A percentile compares a stretch with the other conserved stretches of the same genome.
phyloP scores from a whole-genome alignment of 306 rosid genomes.

The Lathyrus aphaca region DNA sequence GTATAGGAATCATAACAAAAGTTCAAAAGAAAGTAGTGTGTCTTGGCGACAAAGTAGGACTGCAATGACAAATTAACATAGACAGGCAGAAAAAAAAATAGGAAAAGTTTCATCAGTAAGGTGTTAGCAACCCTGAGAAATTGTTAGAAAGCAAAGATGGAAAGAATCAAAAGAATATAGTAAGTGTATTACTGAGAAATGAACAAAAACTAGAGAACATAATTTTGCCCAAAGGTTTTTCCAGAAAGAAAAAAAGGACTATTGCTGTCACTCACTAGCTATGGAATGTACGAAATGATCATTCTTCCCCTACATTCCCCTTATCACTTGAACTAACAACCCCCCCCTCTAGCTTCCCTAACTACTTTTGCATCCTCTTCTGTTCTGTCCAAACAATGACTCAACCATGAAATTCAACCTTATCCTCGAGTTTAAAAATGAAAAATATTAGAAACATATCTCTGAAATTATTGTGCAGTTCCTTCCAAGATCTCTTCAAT shows the following conservation, averaged over 20 bases:
- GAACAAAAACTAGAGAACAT: background rate
- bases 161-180: background rate
- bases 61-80: background rate
- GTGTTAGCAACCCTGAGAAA: background rate
- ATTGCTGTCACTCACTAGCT: background rate
- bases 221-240: background rate
- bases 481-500: background rate
- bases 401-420: background rate
- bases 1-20: background rate
- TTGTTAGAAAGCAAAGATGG: background rate
- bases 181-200: background rate
- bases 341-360: constrained; percentile 7
- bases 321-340: background rate
- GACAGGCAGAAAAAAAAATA: background rate
- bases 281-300: background rate
- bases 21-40: background rate
- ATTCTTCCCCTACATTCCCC: background rate
- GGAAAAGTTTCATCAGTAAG: background rate
- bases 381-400: background rate
- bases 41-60: constrained; percentile 1
- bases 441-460: constrained; percentile 2
- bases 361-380: constrained; percentile 6
- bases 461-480: background rate
- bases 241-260: background rate
- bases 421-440: background rate